Conservation (phyloP, 1,284 basidiomycete genomes). For the Tranzscheliella williamsii region DNA sequence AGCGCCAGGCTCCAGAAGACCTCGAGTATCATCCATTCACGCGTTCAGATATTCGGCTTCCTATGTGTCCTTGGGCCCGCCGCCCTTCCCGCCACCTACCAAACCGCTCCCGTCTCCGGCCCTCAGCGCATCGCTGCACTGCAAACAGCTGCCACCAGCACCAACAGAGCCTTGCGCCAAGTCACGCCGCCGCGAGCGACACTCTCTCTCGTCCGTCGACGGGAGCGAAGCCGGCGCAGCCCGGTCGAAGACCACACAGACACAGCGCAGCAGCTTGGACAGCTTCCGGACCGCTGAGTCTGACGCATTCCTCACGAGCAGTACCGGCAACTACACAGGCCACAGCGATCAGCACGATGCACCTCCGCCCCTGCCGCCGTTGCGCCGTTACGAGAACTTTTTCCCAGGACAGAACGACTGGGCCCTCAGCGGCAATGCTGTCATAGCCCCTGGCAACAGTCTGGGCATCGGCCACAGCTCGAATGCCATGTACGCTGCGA, state of each 20-base stretch:
- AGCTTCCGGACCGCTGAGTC: constrained; percentile 32
- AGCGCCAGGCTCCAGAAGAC: background rate
- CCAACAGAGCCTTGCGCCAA: too few species aligned
- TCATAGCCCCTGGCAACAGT: constrained; percentile 5
- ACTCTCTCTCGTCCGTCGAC: constrained; percentile 24
- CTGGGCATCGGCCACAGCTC: too few species aligned
- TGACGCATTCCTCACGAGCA: constrained; percentile 1
- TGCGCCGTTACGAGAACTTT: constrained; percentile 23
- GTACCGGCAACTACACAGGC: constrained; percentile 3
- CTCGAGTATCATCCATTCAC: constrained; percentile 17
- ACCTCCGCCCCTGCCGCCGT: constrained; percentile 10
- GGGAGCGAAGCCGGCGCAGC: constrained; percentile 13
- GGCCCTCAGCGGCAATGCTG: too few species aligned
- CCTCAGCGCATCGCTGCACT: constrained; percentile 17
- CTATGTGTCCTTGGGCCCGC: constrained; percentile 16
- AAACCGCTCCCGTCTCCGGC: constrained; percentile 29
- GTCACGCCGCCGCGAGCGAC: too few species aligned
- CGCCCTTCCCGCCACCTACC: constrained; percentile 37
- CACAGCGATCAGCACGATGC: constrained; percentile 5
- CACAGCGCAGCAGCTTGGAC: constrained; percentile 19
- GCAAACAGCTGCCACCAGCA: too few species aligned
- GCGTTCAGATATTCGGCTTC: constrained; percentile 10
- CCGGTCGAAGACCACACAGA: constrained; percentile 12
- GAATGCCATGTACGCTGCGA: too few species aligned
- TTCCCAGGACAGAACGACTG: constrained; percentile 13